A percentile compares a stretch with the other conserved stretches of the same genome.
phyloP scores from a whole-genome alignment of 441 rosid species.

The Erodium moschatum region DNA sequence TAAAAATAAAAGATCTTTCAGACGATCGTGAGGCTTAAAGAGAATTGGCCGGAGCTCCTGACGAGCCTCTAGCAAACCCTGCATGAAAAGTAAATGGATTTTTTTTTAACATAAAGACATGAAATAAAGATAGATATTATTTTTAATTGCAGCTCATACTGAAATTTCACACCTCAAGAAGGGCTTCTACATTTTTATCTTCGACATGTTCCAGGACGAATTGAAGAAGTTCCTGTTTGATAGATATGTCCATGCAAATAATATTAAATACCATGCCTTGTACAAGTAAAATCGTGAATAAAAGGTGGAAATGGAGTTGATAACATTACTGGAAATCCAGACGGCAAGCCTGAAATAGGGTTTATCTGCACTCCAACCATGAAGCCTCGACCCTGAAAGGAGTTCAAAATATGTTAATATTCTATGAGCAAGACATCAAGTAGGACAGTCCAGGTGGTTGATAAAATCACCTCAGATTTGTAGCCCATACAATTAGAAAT shows the following conservation, averaged over 20 bases:
- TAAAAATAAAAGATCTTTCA: slow-evolving; percentile 84
- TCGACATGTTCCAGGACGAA: slow-evolving; percentile 77
- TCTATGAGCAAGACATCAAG: slow-evolving; percentile 14
- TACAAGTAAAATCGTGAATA: slow-evolving; percentile 10
- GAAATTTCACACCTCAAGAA: slow-evolving; percentile 62
- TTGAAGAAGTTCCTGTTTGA: slow-evolving; percentile 64
- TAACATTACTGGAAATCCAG: slow-evolving; percentile 70
- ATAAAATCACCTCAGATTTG: slow-evolving; percentile 50
- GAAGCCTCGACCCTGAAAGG: slow-evolving; percentile 89
- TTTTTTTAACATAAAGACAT: background rate
- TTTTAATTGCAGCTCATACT: background rate
- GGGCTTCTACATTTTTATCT: slow-evolving; percentile 77
- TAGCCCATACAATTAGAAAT: slow-evolving; percentile 94
- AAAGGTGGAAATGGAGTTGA: slow-evolving; percentile 19
- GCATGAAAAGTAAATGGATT: slow-evolving; percentile 16
- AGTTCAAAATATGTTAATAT: slow-evolving; percentile 20
- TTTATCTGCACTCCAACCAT: slow-evolving; percentile 97
- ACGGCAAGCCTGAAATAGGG: slow-evolving; percentile 81
- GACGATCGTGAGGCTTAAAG: slow-evolving; percentile 57
- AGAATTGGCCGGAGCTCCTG: slow-evolving; percentile 80
- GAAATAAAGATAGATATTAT: background rate
- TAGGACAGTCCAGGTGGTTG: slow-evolving; percentile 22
- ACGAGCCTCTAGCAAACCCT: slow-evolving; percentile 97
- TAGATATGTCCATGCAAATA: slow-evolving; percentile 10
- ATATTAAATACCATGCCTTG: no score